These are phyloP conservation scores for Hydrangea macrophylla DNA, from an alignment of 148 eudicot species.

Conservation along the genomic window DNA sequence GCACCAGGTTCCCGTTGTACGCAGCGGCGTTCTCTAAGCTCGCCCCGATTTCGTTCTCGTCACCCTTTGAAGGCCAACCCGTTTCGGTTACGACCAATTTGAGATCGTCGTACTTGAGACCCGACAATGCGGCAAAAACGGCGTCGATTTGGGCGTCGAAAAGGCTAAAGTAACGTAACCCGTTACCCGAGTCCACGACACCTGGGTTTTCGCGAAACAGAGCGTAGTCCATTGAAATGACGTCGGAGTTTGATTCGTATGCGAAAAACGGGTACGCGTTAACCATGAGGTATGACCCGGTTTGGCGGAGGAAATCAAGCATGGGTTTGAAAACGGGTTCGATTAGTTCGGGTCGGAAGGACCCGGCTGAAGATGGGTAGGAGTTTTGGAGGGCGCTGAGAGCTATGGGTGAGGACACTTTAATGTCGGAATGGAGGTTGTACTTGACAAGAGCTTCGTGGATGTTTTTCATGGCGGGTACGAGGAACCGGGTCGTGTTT, in stretches of 20 bases:
- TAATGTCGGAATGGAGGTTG: constrained; percentile 39
- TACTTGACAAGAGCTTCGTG: constrained; percentile 45
- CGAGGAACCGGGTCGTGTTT: constrained; percentile 55
- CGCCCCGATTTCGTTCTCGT: constrained; percentile 68
- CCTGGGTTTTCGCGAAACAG: constrained; percentile 75
- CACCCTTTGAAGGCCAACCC: constrained; percentile 95
- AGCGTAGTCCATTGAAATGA: constrained; percentile 76
- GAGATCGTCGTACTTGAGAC: constrained; percentile 59
- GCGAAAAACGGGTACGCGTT: constrained; percentile 93
- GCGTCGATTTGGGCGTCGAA: constrained; percentile 92
- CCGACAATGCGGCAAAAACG: constrained; percentile 81
- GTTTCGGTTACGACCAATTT: constrained; percentile 71
- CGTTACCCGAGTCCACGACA: constrained; percentile 61
- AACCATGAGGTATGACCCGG: constrained; percentile 66
- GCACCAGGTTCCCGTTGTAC: constrained; percentile 68
- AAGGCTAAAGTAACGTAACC: constrained; percentile 53
- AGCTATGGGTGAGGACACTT: constrained; percentile 82
- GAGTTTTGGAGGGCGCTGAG: constrained; percentile 60
- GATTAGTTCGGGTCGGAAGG: constrained; percentile 53
- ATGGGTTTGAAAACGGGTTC: constrained; percentile 65
- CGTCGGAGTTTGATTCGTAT: constrained; percentile 72
- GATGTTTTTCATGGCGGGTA: constrained; percentile 73
- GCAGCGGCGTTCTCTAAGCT: constrained; percentile 64
- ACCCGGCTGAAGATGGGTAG: constrained; percentile 79
- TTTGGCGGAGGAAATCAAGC: constrained; percentile 54